Conservation (phyloP, 129 eudicot genomes). For the Lactuca saligna region DNA sequence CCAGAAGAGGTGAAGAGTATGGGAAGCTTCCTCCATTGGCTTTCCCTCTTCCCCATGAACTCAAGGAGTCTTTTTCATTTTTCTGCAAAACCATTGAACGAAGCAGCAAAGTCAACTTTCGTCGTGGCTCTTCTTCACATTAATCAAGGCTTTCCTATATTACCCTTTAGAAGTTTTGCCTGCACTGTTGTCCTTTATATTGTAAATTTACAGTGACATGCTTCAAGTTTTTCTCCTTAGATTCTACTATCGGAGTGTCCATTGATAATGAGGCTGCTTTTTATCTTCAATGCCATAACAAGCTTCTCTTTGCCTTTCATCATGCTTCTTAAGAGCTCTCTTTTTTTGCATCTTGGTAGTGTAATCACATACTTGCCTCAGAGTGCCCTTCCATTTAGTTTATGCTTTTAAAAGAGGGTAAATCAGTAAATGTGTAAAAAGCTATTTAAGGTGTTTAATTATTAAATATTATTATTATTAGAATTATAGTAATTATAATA, state of each 20-base stretch:
- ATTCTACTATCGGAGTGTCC: conserved; percentile 7
- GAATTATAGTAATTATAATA: too few relatives aligned
- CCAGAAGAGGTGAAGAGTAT: conserved; percentile 25
- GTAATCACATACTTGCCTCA: not conserved
- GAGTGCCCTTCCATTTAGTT: not conserved
- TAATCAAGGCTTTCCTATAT: conserved; percentile 7
- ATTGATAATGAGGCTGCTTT: conserved; percentile 26
- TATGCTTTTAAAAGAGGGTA: not conserved
- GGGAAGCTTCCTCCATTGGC: conserved; percentile 64
- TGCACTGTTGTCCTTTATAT: not conserved
- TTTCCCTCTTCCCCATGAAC: conserved; percentile 72
- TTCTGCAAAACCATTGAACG: conserved; percentile 61
- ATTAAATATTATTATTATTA: too few relatives aligned
- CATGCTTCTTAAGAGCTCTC: not conserved
- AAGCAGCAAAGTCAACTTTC: conserved; percentile 24
- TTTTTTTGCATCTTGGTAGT: not conserved
- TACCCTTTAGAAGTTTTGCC: conserved; percentile 6
- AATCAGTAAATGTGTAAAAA: not conserved
- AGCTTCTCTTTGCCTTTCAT: not conserved
- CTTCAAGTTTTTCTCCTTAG: conserved; percentile 14
- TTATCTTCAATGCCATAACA: conserved; percentile 14
- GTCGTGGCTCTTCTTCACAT: conserved; percentile 19
- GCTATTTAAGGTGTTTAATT: too few relatives aligned
- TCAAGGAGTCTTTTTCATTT: conserved; percentile 66
- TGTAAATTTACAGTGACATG: conserved; percentile 38